Percentiles rank a stretch among this genome's conserved stretches.
These are phyloP conservation scores for Xylaria sp. DNA, from an alignment of 2,329 filamentous ascomycete species.

Conservation along the genomic window DNA sequence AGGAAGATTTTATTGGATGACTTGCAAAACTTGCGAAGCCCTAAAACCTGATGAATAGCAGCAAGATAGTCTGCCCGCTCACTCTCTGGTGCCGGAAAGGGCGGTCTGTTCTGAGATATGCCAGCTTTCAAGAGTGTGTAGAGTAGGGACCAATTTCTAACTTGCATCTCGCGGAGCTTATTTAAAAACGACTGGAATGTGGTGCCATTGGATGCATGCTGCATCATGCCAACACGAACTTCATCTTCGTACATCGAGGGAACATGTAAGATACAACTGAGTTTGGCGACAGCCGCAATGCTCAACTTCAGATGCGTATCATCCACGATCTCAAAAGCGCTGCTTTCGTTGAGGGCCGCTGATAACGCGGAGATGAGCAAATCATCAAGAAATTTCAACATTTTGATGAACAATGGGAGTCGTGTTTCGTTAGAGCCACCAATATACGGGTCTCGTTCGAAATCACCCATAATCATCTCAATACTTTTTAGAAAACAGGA, in stretches of 20 bases:
- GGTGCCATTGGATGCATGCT: conserved; percentile 68
- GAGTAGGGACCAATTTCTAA: conserved; percentile 87
- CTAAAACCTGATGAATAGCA: conserved; percentile 84
- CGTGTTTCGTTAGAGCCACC: conserved; percentile 71
- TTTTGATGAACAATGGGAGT: conserved; percentile 77
- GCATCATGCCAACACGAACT: conserved; percentile 78
- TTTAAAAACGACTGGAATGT: conserved; percentile 68
- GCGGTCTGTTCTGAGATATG: conserved; percentile 71
- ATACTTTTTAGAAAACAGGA: conserved; percentile 89
- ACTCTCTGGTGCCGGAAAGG: conserved; percentile 74
- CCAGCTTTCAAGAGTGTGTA: conserved; percentile 84
- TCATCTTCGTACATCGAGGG: conserved; percentile 87
- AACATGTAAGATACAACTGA: conserved; percentile 81
- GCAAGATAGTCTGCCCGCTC: conserved; percentile 83
- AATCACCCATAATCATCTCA: conserved; percentile 77
- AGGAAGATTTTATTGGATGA: conserved; percentile 87
- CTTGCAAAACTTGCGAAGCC: conserved; percentile 86
- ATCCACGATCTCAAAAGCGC: conserved; percentile 85
- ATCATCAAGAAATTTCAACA: conserved; percentile 82
- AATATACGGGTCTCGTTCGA: conserved; percentile 71
- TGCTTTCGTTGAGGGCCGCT: conserved; percentile 72
- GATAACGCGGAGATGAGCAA: conserved; percentile 77
- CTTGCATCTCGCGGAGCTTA: conserved; percentile 86
- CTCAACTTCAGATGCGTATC: conserved; percentile 80
- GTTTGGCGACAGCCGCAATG: conserved; percentile 74